Conservation (phyloP, 2,329 filamentous ascomycete genomes). For the Orbilia quercus region DNA sequence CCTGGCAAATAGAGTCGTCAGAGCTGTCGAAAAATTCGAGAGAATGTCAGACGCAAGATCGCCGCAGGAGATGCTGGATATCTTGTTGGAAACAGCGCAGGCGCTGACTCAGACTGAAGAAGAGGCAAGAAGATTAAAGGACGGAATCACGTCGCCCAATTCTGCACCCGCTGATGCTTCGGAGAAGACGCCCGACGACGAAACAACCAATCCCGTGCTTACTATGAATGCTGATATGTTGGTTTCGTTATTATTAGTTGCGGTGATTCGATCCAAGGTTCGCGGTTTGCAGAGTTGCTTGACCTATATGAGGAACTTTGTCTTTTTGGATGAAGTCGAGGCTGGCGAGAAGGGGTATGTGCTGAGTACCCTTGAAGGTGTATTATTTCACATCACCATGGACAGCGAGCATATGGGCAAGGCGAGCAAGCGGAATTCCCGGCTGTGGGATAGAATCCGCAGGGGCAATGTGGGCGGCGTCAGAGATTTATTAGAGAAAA, state of each 20-base stretch:
- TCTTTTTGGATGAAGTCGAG: slow-evolving; percentile 97
- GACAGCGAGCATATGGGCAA: slow-evolving; percentile 84
- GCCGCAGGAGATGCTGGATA: slow-evolving; percentile 88
- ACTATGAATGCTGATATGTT: slow-evolving; percentile 86
- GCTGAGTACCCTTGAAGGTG: slow-evolving; percentile 93
- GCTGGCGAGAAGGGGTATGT: slow-evolving; percentile 96
- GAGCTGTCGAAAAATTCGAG: slow-evolving; percentile 87
- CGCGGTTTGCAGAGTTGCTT: slow-evolving; percentile 87
- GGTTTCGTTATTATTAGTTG: slow-evolving; percentile 88
- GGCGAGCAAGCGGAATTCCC: slow-evolving; percentile 85
- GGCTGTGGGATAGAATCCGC: slow-evolving; percentile 85
- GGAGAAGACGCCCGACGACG: slow-evolving; percentile 31
- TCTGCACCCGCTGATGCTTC: not conserved
- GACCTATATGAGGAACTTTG: slow-evolving; percentile 95
- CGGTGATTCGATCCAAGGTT: slow-evolving; percentile 90
- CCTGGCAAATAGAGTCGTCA: slow-evolving; percentile 78
- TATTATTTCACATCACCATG: slow-evolving; percentile 84
- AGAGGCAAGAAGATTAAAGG: slow-evolving; percentile 62
- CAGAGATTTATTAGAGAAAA: slow-evolving; percentile 77
- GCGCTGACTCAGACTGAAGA: slow-evolving; percentile 75
- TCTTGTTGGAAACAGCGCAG: slow-evolving; percentile 83
- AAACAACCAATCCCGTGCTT: slow-evolving; percentile 69
- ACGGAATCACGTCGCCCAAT: slow-evolving; percentile 64
- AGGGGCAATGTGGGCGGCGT: slow-evolving; percentile 81
- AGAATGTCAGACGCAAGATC: slow-evolving; percentile 81